A percentile compares a stretch with the other conserved stretches of the same genome.
Evolutionary conservation across 2,329 filamentous ascomycete species (phyloP).

Genomic region (Tolypocladium guangdongense): DNA sequence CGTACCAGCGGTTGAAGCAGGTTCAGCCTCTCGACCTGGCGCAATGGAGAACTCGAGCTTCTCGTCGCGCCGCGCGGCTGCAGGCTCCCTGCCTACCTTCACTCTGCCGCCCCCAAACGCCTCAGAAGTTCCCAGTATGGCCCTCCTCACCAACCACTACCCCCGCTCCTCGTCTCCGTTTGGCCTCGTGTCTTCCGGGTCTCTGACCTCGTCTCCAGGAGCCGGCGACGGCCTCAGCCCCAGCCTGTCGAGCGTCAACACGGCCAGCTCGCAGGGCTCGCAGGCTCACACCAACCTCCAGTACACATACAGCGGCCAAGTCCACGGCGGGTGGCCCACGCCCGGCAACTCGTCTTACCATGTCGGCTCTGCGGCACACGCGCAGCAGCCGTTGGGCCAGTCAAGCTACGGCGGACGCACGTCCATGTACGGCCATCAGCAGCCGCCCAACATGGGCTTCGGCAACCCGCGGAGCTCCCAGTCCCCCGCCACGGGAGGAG

Average conservation of each 20-base stretch:
- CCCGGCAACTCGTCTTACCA: constrained; percentile 38
- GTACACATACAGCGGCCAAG: constrained; percentile 40
- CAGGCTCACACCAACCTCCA: constrained; percentile 36
- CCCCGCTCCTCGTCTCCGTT: constrained; percentile 15
- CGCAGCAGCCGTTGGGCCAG: constrained; percentile 16
- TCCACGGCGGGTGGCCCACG: constrained; percentile 49
- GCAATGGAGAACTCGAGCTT: constrained; percentile 22
- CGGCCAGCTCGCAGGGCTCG: constrained; percentile 46
- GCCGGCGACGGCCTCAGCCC: constrained; percentile 51
- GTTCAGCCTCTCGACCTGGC: neutral
- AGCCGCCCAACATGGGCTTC: constrained; percentile 37
- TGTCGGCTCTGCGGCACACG: constrained; percentile 33
- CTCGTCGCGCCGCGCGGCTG: constrained; percentile 21
- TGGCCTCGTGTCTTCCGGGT: constrained; percentile 15
- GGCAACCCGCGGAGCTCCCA: constrained; percentile 22
- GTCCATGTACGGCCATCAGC: constrained; percentile 36
- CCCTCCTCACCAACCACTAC: constrained; percentile 10
- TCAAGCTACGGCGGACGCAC: constrained; percentile 16
- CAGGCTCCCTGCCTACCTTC: constrained; percentile 21
- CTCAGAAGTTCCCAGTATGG: constrained; percentile 25
- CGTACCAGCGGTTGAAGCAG: neutral
- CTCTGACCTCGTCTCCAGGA: constrained; percentile 31
- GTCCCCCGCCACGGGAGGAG: constrained; percentile 42
- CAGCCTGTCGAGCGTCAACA: constrained; percentile 50
- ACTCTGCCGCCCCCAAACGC: constrained; percentile 22